Base-by-base conservation (phyloP, 2,329 filamentous ascomycete species). In the Aureobasidium lini region DNA sequence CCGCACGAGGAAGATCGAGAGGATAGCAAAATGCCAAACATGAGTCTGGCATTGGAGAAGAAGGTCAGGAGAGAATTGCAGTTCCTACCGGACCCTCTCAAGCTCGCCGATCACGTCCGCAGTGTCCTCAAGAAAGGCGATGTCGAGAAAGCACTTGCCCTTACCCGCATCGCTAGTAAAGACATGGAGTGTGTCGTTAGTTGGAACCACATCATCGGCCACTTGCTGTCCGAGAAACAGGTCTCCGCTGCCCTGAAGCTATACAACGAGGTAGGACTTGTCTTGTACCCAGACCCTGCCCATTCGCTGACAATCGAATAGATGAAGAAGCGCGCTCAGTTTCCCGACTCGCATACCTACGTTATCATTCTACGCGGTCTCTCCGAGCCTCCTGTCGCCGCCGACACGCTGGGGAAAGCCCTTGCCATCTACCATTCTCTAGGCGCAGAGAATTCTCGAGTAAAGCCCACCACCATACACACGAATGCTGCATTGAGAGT, bases 281-380 rank as follows among this genome's bases (percentile, higher is more conserved):
- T 16, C 31, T 28, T 10, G 11, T 3, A 29, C 18, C 15, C 2
- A 5, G 15, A 9, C 6, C 18, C 32, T 16, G 8, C 15, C 15
- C 31, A 16, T n/a, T 2, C 7, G 60, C 39, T 49, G 56, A 67
- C 62, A 60, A 43, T 37, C 32, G 47, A 61, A 11, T 65, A 90
- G 88, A 97, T 99, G 93, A 99, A 97, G 76, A 97, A 97, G 76
- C 83, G 91, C 62, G 86, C 80, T 5, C 88, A 95, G 67, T 78
- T 82, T 29, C 93, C 94, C 1, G 93, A 92, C 70, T 81, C 84
- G 3, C 83, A 87, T 66, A 96, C 94, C 0, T 96, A 89, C 70
- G 94, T 89, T 16, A 85, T 89, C 60, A 82, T 97, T 61, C 85
- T 99, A 65, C 80, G 83, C 53, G 93, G 91, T 32, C 84, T 92